phyloP scores from a whole-genome alignment of 352 stramenopile species.

The Globisporangium nagaii region DNA sequence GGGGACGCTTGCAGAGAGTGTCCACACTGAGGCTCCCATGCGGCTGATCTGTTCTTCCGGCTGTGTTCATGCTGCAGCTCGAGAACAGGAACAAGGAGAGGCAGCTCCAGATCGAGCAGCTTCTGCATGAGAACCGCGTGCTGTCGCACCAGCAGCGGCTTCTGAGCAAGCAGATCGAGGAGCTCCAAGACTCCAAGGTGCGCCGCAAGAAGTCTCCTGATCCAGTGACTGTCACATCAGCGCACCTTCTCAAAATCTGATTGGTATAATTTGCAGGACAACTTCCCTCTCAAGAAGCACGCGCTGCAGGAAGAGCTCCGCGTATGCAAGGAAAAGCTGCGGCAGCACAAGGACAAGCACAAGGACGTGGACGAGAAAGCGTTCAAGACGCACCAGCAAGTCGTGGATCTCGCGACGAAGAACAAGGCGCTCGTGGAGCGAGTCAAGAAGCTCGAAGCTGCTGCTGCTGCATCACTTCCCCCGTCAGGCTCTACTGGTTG shows the following conservation, averaged over 20 bases:
- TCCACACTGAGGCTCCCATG: too few relatives aligned
- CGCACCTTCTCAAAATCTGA: too few relatives aligned
- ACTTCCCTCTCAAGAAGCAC: conserved; percentile 38
- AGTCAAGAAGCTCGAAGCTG: conserved; percentile 32
- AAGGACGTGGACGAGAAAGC: conserved; percentile 41
- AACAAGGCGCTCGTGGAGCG: conserved; percentile 58
- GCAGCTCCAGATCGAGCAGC: conserved; percentile 50
- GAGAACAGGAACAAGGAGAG: conserved; percentile 67
- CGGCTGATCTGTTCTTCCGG: too few relatives aligned
- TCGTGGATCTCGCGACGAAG: conserved; percentile 37
- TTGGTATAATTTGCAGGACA: conserved; percentile 34
- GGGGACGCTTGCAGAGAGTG: background rate
- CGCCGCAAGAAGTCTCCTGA: background rate
- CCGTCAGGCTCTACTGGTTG: conserved; percentile 6
- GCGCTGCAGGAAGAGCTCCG: conserved; percentile 60
- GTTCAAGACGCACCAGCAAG: conserved; percentile 45
- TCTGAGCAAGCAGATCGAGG: conserved; percentile 53
- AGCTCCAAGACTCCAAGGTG: conserved; percentile 51
- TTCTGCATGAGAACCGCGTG: conserved; percentile 50
- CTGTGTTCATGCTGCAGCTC: conserved; percentile 21
- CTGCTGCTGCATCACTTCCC: background rate
- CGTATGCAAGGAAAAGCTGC: conserved; percentile 52
- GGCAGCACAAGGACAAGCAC: conserved; percentile 48
- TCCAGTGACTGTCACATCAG: background rate
- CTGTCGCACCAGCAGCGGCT: conserved; percentile 49